Conservation (phyloP, 2,329 filamentous ascomycete genomes). For the Metarhizium album region DNA sequence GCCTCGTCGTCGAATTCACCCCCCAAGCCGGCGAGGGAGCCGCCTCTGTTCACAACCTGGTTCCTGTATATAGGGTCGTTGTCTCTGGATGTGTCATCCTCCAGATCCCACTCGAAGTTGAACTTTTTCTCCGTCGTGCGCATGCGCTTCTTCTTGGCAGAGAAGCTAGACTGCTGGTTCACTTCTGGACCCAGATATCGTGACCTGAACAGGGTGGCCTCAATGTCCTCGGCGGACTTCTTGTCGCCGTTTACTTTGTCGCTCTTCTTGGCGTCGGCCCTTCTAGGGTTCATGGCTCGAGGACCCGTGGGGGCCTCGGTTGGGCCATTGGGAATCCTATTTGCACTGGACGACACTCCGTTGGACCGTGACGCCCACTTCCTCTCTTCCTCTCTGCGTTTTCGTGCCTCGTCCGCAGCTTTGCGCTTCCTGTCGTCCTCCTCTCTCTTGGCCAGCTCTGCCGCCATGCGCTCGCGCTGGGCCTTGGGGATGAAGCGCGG, state of each 20-base stretch:
- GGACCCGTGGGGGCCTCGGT: constrained; percentile 57
- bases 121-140: constrained; percentile 94
- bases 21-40: constrained; percentile 36
- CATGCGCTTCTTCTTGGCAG: constrained; percentile 89
- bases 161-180: constrained; percentile 74
- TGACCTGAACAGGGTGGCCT: constrained; percentile 63
- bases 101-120: constrained; percentile 95
- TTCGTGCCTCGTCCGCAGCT: constrained; percentile 51
- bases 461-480: constrained; percentile 67
- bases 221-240: constrained; percentile 48
- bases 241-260: constrained; percentile 25
- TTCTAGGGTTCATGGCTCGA: constrained; percentile 46
- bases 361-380: constrained; percentile 23
- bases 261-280: constrained; percentile 26
- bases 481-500: constrained; percentile 81
- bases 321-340: constrained; percentile 15
- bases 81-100: constrained; percentile 65
- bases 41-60: constrained; percentile 20
- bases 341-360: constrained; percentile 8
- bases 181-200: constrained; percentile 88
- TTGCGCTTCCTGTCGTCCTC: constrained; percentile 45
- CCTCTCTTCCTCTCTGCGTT: constrained; percentile 54
- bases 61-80: constrained; percentile 66
- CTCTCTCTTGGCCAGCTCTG: constrained; percentile 66
- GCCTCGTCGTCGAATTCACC: constrained; percentile 42